A percentile compares a stretch with the other conserved stretches of the same genome.
phyloP scores from a whole-genome alignment of 202 grass and related monocot species.

The Carex arenaria region DNA sequence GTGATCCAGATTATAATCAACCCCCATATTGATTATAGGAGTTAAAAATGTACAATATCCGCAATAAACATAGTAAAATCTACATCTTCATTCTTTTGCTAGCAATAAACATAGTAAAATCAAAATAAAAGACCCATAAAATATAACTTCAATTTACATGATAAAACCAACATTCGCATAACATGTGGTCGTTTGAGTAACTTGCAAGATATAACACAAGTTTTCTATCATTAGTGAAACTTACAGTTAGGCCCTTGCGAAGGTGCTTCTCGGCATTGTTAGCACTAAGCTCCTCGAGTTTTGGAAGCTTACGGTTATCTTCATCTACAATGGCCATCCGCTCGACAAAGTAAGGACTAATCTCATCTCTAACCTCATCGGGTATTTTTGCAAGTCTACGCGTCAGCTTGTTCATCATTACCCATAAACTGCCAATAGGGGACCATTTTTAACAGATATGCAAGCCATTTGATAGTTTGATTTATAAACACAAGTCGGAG shows the following conservation, averaged over 20 bases:
- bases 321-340: constrained; percentile 62
- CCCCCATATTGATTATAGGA: not conserved
- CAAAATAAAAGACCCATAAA: not conserved
- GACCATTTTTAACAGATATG: not conserved
- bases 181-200: not conserved
- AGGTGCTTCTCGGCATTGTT: constrained; percentile 56
- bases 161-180: not conserved
- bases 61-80: not conserved
- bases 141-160: constrained; percentile 20
- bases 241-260: constrained; percentile 82
- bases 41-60: not conserved
- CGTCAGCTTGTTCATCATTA: constrained; percentile 96
- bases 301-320: constrained; percentile 69
- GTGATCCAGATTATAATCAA: not conserved
- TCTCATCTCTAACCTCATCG: constrained; percentile 83
- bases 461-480: not conserved
- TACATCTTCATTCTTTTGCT: not conserved
- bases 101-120: not conserved
- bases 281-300: constrained; percentile 41
- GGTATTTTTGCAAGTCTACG: constrained; percentile 86
- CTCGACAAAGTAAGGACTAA: constrained; percentile 73
- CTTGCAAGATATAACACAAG: not conserved
- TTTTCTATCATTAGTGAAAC: constrained; percentile 15
- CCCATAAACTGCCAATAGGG: constrained; percentile 64
- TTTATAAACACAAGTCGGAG: not conserved